Base-by-base conservation (phyloP, 2,329 filamentous ascomycete genomes). In the Sphaerulina vaccinii region DNA sequence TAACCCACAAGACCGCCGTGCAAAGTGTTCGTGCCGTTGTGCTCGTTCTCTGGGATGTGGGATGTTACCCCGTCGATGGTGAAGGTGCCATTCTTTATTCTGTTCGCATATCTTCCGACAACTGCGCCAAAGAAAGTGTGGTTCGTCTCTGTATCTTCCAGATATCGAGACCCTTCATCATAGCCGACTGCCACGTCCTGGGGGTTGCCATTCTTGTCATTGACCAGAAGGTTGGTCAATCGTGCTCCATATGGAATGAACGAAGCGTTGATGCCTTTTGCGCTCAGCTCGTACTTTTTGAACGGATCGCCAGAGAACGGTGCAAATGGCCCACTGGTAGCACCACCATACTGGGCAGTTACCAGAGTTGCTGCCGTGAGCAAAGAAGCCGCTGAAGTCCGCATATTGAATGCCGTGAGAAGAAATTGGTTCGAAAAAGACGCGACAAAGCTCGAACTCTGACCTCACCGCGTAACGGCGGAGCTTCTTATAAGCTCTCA, bases 81-180 rank as follows among this genome's bases (percentile, higher is more conserved):
- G 64, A 81, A 81, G 3, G 78, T 80, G 45, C 77, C 76, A 52
- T 81, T 81, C 69, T 75, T 79, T 65, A 79, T 79, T 33, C 77
- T 51, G 61, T 80, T 80, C 51, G 77, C 77, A 66, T 79, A 80
- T 41, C 77, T 73, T 50, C 77, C 77, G 11, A 62, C 83, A 75
- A 52, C 86, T 2, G 75, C 65, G 15, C 87, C 59, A 87, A 84
- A 74, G 90, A 86, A 44, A 81, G 83, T 77, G 60, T 76, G 62
- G 41, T 73, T 73, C 24, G 73, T 76, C 54, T 72, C 61, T 7
- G 70, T 71, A 56, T 79, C 75, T 21, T 66, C 65, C 41, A 75
- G 55, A 41, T 66, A 66, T 13, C 59, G 52, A 6, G 39, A 49
- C 10, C 59, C 79, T 75, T 54, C 72, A 58, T 80, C 77, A 49